Evolutionary conservation across 2,329 filamentous ascomycete species (phyloP), one percentile per base, ranked within the genome.

Genomic region (Conoideocrella luteorostrata): DNA sequence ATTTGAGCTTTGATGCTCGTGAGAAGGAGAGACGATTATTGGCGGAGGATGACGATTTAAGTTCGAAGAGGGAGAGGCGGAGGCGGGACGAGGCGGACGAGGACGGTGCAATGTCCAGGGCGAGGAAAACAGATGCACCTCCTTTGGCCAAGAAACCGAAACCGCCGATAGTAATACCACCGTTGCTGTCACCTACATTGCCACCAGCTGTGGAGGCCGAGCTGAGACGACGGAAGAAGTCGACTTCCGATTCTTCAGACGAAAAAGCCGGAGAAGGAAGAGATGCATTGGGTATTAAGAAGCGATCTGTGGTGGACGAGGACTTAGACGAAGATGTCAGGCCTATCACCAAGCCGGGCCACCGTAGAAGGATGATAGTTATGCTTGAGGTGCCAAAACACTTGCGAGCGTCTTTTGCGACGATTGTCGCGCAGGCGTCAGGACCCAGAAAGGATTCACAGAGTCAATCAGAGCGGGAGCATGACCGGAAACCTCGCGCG

Each of bases 121-220:
- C 52, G 9, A 64, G 59, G 43, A 61, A 52, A 50, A 48, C 47
- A 10, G 57, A 58, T 13, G 15, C 57, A 10, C 49, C 50, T 9
- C 49, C 56, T 1, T 52, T 53, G 3, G 7, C 52, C 17, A 74
- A 66, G 52, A 72, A 65, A 48, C 58, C 64, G 17, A 68, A 56
- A 39, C 56, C 62, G 1, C 56, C 64, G 0, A 26, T 58, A 7
- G 62, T 61, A 37, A 57, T 79, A 21, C 77, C 75, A 1, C 62
- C 69, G 0, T 61, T 80, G 6, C 62, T 80, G 10, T 80, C 77
- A 1, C 77, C 77, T 0, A 80, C 75, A 0, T 56, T 80, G 6
- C 77, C 77, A 1, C 63, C 72, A 0, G 56, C 70, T 15, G 60
- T 80, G 0, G 73, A 79, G 47, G 70, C 57, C 4, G 62, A 63